Percentiles rank a stretch among this genome's conserved stretches.
These are phyloP conservation scores for Monosporascus sp. DNA, from an alignment of 2,329 filamentous ascomycete species.

Conservation along the genomic window DNA sequence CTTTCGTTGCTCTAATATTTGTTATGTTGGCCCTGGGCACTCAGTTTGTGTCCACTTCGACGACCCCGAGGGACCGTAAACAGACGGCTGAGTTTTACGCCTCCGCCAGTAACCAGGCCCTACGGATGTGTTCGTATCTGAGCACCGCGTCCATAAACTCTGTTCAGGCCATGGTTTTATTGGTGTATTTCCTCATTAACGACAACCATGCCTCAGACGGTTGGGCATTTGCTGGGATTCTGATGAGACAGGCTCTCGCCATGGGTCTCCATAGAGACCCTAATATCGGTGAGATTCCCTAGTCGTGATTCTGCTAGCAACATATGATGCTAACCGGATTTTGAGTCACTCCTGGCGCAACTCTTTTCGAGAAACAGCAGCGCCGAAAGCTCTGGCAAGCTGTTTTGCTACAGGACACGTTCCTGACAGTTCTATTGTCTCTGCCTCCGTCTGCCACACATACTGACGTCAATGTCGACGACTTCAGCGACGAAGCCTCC, in stretches of 20 bases:
- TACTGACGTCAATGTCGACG: slow-evolving; percentile 72
- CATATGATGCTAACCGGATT: slow-evolving; percentile 5
- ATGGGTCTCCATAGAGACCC: slow-evolving; percentile 78
- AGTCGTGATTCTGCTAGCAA: neutral
- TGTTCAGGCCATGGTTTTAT: slow-evolving; percentile 76
- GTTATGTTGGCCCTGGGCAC: slow-evolving; percentile 74
- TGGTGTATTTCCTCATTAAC: slow-evolving; percentile 79
- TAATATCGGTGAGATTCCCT: slow-evolving; percentile 52
- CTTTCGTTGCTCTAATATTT: slow-evolving; percentile 68
- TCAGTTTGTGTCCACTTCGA: slow-evolving; percentile 62
- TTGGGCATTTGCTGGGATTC: slow-evolving; percentile 74
- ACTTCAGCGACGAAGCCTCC: slow-evolving; percentile 59
- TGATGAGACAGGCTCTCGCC: slow-evolving; percentile 73
- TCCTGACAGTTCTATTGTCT: slow-evolving; percentile 71
- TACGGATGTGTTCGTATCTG: slow-evolving; percentile 71
- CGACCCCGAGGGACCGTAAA: slow-evolving; percentile 56
- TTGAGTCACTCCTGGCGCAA: slow-evolving; percentile 58
- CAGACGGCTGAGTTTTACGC: slow-evolving; percentile 79
- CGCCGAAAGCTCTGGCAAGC: slow-evolving; percentile 79
- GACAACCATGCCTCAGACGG: slow-evolving; percentile 80
- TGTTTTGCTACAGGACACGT: slow-evolving; percentile 75
- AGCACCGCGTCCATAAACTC: slow-evolving; percentile 68
- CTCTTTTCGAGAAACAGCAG: slow-evolving; percentile 69
- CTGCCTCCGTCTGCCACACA: slow-evolving; percentile 74
- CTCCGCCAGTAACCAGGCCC: slow-evolving; percentile 71